phyloP scores from a whole-genome alignment of 306 rosid species.

The Notholithocarpus densiflorus region DNA sequence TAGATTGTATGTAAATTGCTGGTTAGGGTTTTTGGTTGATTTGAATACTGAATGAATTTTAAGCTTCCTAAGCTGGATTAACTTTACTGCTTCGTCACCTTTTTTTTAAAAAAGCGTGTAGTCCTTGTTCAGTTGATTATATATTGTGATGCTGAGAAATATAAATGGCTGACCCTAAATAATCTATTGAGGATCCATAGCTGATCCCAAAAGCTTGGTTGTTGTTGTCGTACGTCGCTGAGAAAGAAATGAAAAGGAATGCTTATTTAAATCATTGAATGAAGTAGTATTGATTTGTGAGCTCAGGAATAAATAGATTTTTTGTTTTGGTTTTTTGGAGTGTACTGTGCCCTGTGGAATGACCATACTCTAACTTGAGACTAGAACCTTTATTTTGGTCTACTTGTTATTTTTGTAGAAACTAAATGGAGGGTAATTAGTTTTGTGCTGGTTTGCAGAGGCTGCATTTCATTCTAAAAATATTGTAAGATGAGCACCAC shows the following conservation, averaged over 20 bases:
- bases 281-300: not conserved
- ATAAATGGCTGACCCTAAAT: too few species aligned
- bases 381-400: slow-evolving; percentile 1
- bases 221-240: too few species aligned
- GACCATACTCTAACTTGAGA: not conserved
- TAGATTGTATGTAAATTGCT: not conserved
- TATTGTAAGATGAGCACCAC: slow-evolving; percentile 54
- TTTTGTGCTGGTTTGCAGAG: slow-evolving; percentile 29
- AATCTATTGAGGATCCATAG: too few species aligned
- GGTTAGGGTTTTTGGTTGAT: not conserved
- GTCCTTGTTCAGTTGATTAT: not conserved
- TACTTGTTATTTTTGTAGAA: not conserved
- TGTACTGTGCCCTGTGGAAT: not conserved
- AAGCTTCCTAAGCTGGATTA: not conserved
- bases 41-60: not conserved
- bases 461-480: slow-evolving; percentile 4
- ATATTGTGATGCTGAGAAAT: not conserved
- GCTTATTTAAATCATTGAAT: not conserved
- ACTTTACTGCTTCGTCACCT: not conserved
- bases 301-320: not conserved
- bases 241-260: not conserved
- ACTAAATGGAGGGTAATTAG: not conserved
- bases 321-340: too few species aligned
- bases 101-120: too few species aligned
- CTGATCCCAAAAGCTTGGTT: too few species aligned